Percentiles rank a stretch among this genome's conserved stretches.
Conservation (phyloP, 495 filamentous ascomycete genomes). For the Penicillium arizonense region DNA sequence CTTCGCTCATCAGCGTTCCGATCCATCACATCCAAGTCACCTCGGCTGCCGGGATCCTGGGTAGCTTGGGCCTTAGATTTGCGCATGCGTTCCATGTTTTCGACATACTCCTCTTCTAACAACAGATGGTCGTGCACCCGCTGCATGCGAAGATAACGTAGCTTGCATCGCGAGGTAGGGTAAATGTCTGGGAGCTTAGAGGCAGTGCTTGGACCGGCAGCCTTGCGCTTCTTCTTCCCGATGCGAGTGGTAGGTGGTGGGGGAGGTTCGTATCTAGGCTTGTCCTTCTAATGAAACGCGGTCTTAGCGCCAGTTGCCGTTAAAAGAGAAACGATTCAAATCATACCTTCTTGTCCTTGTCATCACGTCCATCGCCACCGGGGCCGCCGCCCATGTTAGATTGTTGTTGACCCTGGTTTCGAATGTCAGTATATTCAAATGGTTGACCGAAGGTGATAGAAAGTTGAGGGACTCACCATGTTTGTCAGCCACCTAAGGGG, state of each 20-base stretch:
- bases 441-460: constrained; percentile 6
- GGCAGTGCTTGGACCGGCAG: constrained; percentile 85
- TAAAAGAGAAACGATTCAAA: not conserved
- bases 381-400: constrained; percentile 75
- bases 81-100: constrained; percentile 93
- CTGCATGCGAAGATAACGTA: constrained; percentile 96
- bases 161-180: constrained; percentile 95
- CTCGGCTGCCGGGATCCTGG: constrained; percentile 48
- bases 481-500: constrained; percentile 22
- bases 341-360: constrained; percentile 92
- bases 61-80: constrained; percentile 85
- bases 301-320: constrained; percentile 8
- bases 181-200: constrained; percentile 92
- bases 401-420: constrained; percentile 65
- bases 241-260: constrained; percentile 95
- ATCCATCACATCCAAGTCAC: constrained; percentile 49
- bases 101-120: constrained; percentile 96
- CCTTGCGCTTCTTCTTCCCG: constrained; percentile 96
- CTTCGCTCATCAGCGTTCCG: constrained; percentile 93
- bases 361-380: constrained; percentile 75
- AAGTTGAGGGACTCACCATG: constrained; percentile 35
- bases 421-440: constrained; percentile 22
- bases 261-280: constrained; percentile 98
- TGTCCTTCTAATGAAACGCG: constrained; percentile 73
- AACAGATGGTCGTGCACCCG: constrained; percentile 96